Conservation (phyloP, 805 yeast genomes). For the Spathaspora passalidarum region DNA sequence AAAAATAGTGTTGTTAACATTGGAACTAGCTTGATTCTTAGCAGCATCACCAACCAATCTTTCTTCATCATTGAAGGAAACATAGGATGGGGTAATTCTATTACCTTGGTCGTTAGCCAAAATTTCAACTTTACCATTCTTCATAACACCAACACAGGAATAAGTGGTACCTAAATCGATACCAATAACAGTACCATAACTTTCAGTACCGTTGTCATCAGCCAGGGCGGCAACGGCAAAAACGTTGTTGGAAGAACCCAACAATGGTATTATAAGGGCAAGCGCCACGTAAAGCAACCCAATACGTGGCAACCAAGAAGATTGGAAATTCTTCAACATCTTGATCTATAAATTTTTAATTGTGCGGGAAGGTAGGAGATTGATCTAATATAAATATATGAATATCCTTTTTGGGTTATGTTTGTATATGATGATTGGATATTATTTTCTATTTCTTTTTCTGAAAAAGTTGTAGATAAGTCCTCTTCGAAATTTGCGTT, state of each 20-base stretch:
- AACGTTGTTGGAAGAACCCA: conserved; percentile 16
- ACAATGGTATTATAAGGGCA: conserved; percentile 38
- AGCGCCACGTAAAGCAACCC: conserved; percentile 28
- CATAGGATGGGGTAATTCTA: conserved; percentile 96
- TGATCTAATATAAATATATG: too few species aligned
- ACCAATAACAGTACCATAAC: conserved; percentile 56
- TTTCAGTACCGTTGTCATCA: conserved; percentile 25
- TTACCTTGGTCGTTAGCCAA: conserved; percentile 98
- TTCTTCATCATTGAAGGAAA: conserved; percentile 90
- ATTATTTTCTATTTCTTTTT: too few species aligned
- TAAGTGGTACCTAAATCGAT: conserved; percentile 87
- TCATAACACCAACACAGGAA: conserved; percentile 94
- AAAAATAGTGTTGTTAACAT: conserved; percentile 86
- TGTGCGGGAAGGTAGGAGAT: neutral
- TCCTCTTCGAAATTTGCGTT: too few species aligned
- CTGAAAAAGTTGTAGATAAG: too few species aligned
- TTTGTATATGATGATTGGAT: too few species aligned
- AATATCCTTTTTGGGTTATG: too few species aligned
- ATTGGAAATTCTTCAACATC: conserved; percentile 12
- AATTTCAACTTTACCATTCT: conserved; percentile 90
- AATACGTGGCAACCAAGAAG: conserved; percentile 28
- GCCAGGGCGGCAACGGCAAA: conserved; percentile 19
- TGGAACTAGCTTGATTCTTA: conserved; percentile 94
- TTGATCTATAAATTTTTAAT: conserved; percentile 1
- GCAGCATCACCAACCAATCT: conserved; percentile 96